A percentile compares a stretch with the other conserved stretches of the same genome.
Conservation (phyloP, 768 basidiomycete genomes). For the Lactarius psammicola region DNA sequence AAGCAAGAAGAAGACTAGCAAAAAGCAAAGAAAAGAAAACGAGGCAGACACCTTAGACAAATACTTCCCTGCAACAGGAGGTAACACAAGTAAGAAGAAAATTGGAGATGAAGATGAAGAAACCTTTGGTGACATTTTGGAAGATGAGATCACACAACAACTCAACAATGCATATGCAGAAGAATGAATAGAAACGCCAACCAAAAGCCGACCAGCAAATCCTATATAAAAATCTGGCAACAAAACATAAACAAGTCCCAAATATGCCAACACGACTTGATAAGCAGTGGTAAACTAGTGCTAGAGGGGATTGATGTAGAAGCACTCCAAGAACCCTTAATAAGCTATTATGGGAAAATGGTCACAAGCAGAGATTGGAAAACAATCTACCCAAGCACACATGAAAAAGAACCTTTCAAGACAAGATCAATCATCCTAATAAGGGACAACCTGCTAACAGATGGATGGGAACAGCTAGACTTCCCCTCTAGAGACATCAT, state of each 20-base stretch:
- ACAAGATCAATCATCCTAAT: neutral
- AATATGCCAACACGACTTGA: neutral
- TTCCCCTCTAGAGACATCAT: neutral
- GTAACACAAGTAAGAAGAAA: no score
- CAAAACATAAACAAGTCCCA: no score
- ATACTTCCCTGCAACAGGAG: no score
- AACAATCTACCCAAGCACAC: neutral
- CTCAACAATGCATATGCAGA: neutral
- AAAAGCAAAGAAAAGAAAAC: no score
- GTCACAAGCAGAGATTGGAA: neutral
- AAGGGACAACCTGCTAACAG: neutral
- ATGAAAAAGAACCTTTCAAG: neutral
- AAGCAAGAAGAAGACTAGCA: no score
- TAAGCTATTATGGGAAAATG: neutral
- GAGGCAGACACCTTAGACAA: no score
- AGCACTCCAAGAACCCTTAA: neutral
- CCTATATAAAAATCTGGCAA: no score
- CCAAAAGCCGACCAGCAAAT: no score
- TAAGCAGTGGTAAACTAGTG: neutral
- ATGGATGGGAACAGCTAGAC: neutral
- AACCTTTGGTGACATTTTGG: no score
- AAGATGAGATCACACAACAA: neutral
- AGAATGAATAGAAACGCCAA: no score
- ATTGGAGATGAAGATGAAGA: no score
- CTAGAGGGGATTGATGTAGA: neutral